Evolutionary conservation across 768 basidiomycete species (phyloP).

Genomic region (Tylopilus cervinicoccineus): DNA sequence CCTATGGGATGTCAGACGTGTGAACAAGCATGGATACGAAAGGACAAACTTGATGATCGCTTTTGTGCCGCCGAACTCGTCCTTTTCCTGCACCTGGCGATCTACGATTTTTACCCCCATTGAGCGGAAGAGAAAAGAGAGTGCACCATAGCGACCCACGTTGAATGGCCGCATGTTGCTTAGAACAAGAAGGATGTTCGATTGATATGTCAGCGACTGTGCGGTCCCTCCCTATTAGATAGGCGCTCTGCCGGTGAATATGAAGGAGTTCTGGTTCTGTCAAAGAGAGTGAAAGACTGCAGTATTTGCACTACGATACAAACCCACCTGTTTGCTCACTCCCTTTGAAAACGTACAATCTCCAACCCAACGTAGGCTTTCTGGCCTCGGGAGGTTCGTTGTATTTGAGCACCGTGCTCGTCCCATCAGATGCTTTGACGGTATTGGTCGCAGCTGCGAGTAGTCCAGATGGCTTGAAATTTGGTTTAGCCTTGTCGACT

Average conservation of each 20-base stretch:
- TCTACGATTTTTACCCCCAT: slow-evolving; percentile 38
- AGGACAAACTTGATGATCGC: slow-evolving; percentile 74
- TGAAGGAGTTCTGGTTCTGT: slow-evolving; percentile 79
- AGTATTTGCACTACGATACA: not conserved
- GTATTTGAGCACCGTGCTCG: slow-evolving; percentile 86
- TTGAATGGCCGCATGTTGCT: slow-evolving; percentile 97
- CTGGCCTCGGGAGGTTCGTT: slow-evolving; percentile 98
- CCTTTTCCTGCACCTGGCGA: slow-evolving; percentile 80
- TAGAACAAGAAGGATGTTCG: slow-evolving; percentile 96
- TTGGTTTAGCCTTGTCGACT: slow-evolving; percentile 75
- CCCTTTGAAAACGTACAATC: slow-evolving; percentile 97
- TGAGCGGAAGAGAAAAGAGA: slow-evolving; percentile 2
- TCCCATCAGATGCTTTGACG: slow-evolving; percentile 70
- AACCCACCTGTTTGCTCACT: slow-evolving; percentile 83
- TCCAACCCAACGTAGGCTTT: slow-evolving; percentile 86
- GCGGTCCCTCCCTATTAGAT: slow-evolving; percentile 87
- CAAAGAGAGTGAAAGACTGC: not conserved
- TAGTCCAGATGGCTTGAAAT: slow-evolving; percentile 83
- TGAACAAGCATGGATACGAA: not conserved
- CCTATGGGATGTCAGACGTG: slow-evolving; percentile 38
- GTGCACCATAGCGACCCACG: slow-evolving; percentile 43
- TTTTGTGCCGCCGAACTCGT: slow-evolving; percentile 81
- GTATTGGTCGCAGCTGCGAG: slow-evolving; percentile 97
- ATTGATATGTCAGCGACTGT: slow-evolving; percentile 82
- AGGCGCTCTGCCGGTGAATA: slow-evolving; percentile 91